phyloP scores from a whole-genome alignment of 306 rosid genomes.

The Vigna unguiculata region DNA sequence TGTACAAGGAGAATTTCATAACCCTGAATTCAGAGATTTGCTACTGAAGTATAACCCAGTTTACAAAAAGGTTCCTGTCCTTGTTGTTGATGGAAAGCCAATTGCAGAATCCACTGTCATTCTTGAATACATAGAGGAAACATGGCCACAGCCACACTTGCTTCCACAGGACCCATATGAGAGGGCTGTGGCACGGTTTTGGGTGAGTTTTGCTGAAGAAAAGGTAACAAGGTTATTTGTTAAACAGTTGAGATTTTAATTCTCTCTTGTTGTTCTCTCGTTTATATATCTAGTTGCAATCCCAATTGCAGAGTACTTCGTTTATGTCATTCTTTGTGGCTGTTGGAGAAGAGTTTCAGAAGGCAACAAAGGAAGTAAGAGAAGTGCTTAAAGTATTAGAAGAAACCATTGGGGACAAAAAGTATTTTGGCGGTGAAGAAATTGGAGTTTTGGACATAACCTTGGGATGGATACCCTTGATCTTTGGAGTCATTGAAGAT shows the following conservation, averaged over 20 bases:
- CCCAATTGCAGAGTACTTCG: constrained; percentile 3
- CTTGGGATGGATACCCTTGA: constrained; percentile 33
- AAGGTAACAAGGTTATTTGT: not conserved
- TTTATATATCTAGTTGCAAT: not conserved
- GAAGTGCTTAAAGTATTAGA: constrained; percentile 8
- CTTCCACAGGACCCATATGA: constrained; percentile 24
- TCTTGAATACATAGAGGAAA: constrained; percentile 35
- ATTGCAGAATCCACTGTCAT: constrained; percentile 13
- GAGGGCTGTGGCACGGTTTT: constrained; percentile 2
- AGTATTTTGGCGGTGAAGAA: constrained; percentile 22
- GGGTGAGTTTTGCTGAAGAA: constrained; percentile 26
- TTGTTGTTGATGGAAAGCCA: constrained; percentile 19
- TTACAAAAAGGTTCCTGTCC: constrained; percentile 30
- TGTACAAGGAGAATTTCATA: constrained; percentile 11
- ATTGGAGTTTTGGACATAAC: constrained; percentile 16
- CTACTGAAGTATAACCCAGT: constrained; percentile 8
- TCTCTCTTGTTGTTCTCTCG: not conserved
- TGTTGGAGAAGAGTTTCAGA: constrained; percentile 33
- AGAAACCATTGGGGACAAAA: constrained; percentile 8
- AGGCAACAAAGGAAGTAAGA: constrained; percentile 7
- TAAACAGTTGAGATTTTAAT: not conserved
- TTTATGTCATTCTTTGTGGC: constrained; percentile 24
- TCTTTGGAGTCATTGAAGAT: constrained; percentile 22
- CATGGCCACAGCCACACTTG: constrained; percentile 17
- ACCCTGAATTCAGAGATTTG: constrained; percentile 22